Percentiles rank a stretch among this genome's conserved stretches.
phyloP scores from a whole-genome alignment of 768 basidiomycete genomes.

The Pisolithus marmoratus region DNA sequence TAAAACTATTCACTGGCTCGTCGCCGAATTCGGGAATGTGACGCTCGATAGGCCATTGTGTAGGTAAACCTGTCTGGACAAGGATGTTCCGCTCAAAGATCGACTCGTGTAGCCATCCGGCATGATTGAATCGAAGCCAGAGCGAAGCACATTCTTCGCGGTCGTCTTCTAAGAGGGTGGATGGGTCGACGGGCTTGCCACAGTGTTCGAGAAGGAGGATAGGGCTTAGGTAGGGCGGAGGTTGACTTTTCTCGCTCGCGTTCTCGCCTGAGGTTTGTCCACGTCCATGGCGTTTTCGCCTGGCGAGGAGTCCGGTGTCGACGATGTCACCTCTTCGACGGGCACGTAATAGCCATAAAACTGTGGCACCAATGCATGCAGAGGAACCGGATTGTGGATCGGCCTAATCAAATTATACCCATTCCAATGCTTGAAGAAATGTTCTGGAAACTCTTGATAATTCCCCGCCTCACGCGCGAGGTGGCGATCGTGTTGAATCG shows the following conservation, averaged over 20 bases:
- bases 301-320: too few relatives aligned
- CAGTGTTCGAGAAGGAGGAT: slow-evolving; percentile 47
- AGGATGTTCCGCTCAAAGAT: slow-evolving; percentile 39
- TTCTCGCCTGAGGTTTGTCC: too few relatives aligned
- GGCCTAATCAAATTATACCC: slow-evolving; percentile 20
- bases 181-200: slow-evolving; percentile 29
- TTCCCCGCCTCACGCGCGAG: slow-evolving; percentile 25
- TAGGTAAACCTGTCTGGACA: slow-evolving; percentile 37
- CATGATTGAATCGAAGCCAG: slow-evolving; percentile 35
- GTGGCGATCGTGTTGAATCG: slow-evolving; percentile 32
- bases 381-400: slow-evolving; percentile 39
- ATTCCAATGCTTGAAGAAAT: slow-evolving; percentile 21
- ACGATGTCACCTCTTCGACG: slow-evolving; percentile 3
- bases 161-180: slow-evolving; percentile 31
- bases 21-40: background rate
- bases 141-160: slow-evolving; percentile 36
- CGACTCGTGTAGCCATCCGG: slow-evolving; percentile 37
- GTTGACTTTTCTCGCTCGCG: background rate
- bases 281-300: too few relatives aligned
- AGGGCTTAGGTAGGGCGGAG: slow-evolving; percentile 27
- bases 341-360: slow-evolving; percentile 57
- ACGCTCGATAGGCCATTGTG: slow-evolving; percentile 13
- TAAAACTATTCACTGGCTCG: slow-evolving; percentile 27
- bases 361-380: slow-evolving; percentile 51
- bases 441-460: slow-evolving; percentile 23